Conservation (phyloP, 192 early-diverging fungal genomes). For the Obelidium mucronatum region DNA sequence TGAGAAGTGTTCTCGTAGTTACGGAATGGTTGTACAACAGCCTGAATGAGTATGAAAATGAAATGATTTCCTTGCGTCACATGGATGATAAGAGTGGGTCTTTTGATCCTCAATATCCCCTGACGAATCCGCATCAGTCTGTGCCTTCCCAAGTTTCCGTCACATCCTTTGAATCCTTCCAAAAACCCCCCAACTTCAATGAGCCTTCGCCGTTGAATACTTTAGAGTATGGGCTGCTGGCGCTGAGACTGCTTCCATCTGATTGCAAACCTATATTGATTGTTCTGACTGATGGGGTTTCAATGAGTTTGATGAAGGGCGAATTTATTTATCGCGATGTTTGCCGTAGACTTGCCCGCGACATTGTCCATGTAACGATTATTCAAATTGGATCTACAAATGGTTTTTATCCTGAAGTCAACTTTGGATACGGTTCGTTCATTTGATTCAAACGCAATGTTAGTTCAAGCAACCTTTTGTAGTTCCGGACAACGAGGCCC, state of each 20-base stretch:
- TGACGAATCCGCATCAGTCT: background rate
- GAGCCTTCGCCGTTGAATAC: constrained; percentile 32
- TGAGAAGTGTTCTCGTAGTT: too few relatives aligned
- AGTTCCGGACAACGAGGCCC: constrained; percentile 60
- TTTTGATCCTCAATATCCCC: background rate
- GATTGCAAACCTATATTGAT: constrained; percentile 52
- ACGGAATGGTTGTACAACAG: constrained; percentile 52
- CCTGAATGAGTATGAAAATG: constrained; percentile 56
- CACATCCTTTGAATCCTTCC: background rate
- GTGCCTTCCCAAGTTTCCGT: constrained; percentile 3
- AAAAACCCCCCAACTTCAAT: background rate
- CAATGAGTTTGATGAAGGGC: constrained; percentile 30
- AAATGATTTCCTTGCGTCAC: constrained; percentile 41
- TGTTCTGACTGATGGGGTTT: constrained; percentile 59
- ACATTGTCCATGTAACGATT: constrained; percentile 48
- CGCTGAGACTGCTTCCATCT: constrained; percentile 46
- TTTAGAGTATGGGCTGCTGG: constrained; percentile 48
- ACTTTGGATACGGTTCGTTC: constrained; percentile 52
- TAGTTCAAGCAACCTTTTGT: background rate
- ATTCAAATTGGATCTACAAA: constrained; percentile 57
- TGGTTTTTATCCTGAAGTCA: constrained; percentile 54
- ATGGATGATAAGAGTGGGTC: constrained; percentile 16
- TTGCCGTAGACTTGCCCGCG: constrained; percentile 37
- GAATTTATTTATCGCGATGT: constrained; percentile 47
- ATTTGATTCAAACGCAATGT: background rate